phyloP scores from a whole-genome alignment of 148 eudicot species.

The Tetragonia tetragonoides region DNA sequence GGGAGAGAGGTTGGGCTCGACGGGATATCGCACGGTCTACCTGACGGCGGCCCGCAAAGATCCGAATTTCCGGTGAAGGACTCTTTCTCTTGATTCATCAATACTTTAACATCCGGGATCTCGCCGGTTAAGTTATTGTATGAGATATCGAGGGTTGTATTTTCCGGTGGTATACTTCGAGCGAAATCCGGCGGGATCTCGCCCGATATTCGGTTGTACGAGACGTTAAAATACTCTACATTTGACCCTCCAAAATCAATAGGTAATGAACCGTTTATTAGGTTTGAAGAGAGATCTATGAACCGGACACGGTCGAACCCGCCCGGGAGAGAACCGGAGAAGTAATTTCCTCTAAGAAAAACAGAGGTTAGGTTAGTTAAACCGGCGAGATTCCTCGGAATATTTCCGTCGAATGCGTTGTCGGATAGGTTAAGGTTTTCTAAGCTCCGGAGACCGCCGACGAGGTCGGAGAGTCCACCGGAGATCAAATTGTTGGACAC shows the following conservation, averaged over 20 bases:
- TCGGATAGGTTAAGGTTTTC: conserved; percentile 54
- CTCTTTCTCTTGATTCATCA: conserved; percentile 36
- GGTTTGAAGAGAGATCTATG: conserved; percentile 68
- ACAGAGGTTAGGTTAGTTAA: conserved; percentile 45
- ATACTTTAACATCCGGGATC: conserved; percentile 55
- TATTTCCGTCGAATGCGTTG: conserved; percentile 54
- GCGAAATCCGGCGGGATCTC: conserved; percentile 61
- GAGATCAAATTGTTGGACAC: conserved; percentile 63
- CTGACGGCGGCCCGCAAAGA: conserved; percentile 63
- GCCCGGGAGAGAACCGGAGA: conserved; percentile 52
- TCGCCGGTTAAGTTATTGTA: conserved; percentile 68
- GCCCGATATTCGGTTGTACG: conserved; percentile 64
- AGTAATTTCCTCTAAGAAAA: conserved; percentile 51
- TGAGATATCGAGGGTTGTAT: conserved; percentile 69
- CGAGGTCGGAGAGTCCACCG: conserved; percentile 54
- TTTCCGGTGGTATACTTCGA: conserved; percentile 45
- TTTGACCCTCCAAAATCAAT: conserved; percentile 42
- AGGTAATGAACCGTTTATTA: conserved; percentile 68
- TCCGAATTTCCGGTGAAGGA: conserved; percentile 61
- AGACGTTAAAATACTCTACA: conserved; percentile 49
- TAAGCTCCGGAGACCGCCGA: conserved; percentile 44
- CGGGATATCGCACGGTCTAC: conserved; percentile 45
- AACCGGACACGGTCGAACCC: conserved; percentile 46
- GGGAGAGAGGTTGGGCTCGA: conserved; percentile 36
- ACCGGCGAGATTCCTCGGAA: conserved; percentile 49